phyloP scores from a whole-genome alignment of 768 basidiomycete genomes.

The Naganishia kalamii region DNA sequence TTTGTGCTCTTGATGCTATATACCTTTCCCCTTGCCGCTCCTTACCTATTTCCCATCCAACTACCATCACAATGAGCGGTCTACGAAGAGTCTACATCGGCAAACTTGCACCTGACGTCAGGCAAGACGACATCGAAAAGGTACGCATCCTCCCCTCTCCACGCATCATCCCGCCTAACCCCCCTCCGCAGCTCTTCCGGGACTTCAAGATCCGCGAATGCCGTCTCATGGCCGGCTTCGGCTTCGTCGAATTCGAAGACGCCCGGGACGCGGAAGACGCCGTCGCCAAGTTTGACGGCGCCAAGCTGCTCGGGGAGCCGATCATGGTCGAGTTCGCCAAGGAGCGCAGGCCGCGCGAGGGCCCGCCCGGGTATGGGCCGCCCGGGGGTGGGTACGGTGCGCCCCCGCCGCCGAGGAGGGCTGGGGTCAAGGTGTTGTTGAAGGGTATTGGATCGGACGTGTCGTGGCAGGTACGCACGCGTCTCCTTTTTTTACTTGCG shows the following conservation, averaged over 20 bases:
- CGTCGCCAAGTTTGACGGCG: conserved; percentile 49
- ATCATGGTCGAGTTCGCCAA: conserved; percentile 96
- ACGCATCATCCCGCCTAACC: neutral
- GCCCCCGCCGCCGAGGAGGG: conserved; percentile 22
- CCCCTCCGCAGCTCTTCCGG: conserved; percentile 55
- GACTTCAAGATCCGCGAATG: conserved; percentile 81
- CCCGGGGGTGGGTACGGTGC: conserved; percentile 32
- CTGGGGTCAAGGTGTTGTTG: conserved; percentile 63
- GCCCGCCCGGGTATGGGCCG: too few relatives aligned
- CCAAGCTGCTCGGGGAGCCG: conserved; percentile 16
- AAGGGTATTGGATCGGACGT: conserved; percentile 36
- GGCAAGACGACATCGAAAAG: conserved; percentile 44
- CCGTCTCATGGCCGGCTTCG: conserved; percentile 93
- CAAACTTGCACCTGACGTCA: conserved; percentile 33
- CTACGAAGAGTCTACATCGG: conserved; percentile 38
- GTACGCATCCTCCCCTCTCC: conserved; percentile 23
- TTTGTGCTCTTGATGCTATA: neutral
- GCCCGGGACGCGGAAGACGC: conserved; percentile 92
- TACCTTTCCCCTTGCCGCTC: neutral
- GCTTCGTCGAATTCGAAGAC: conserved; percentile 93
- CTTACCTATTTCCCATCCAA: neutral
- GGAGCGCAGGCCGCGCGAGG: conserved; percentile 56
- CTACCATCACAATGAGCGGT: conserved; percentile 10
- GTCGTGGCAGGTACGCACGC: conserved; percentile 29
- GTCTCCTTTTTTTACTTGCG: neutral